These are phyloP conservation scores for Fraxinus latifolia DNA, from an alignment of 305 asterid genomes.

Conservation along the genomic window DNA sequence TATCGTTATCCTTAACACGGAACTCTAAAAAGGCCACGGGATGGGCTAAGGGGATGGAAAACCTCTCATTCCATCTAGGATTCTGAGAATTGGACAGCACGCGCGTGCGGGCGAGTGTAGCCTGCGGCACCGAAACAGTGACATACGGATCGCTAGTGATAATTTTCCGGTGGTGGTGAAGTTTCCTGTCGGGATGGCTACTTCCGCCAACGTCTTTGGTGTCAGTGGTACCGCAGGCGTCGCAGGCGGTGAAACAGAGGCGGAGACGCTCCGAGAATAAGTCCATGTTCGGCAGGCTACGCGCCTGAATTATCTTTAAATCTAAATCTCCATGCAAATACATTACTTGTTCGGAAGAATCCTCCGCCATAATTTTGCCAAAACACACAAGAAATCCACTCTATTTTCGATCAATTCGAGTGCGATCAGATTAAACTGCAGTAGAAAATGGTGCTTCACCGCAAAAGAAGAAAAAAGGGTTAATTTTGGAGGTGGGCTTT, in stretches of 20 bases:
- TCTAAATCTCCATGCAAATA: constrained; percentile 84
- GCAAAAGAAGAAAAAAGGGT: background rate
- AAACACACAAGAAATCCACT: background rate
- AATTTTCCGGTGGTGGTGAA: constrained; percentile 52
- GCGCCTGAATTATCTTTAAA: constrained; percentile 61
- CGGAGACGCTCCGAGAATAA: constrained; percentile 64
- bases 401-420: background rate
- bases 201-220: constrained; percentile 13
- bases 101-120: constrained; percentile 81
- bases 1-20: constrained; percentile 65
- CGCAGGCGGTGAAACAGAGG: constrained; percentile 54
- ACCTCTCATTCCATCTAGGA: constrained; percentile 69
- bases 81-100: constrained; percentile 64
- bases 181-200: constrained; percentile 32
- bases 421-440: background rate
- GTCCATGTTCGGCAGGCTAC: constrained; percentile 84
- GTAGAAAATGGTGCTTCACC: background rate
- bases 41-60: constrained; percentile 61
- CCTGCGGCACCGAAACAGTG: constrained; percentile 67
- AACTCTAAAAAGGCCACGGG: constrained; percentile 51
- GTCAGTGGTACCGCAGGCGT: constrained; percentile 33
- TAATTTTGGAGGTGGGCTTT: background rate
- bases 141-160: constrained; percentile 85
- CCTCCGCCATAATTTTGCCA: background rate
- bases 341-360: constrained; percentile 13